Evolutionary conservation across 768 basidiomycete genomes (phyloP).

Genomic region (Pleurotus platypus): DNA sequence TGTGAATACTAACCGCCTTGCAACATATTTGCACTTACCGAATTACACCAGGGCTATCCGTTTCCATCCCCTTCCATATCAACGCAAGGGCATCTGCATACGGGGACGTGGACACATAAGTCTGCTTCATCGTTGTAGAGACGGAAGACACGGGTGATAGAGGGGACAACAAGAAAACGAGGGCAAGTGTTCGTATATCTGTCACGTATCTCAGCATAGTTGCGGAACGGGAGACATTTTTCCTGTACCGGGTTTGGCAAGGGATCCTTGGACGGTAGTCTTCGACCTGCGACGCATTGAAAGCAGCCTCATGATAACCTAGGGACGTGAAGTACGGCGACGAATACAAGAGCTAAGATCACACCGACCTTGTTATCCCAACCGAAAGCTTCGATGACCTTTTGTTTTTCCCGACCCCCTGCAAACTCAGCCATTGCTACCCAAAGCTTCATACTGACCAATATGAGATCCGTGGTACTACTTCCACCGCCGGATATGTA

Average conservation of each 20-base stretch:
- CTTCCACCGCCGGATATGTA: slow-evolving; percentile 47
- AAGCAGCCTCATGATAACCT: slow-evolving; percentile 67
- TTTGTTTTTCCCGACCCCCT: slow-evolving; percentile 60
- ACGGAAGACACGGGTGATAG: slow-evolving; percentile 46
- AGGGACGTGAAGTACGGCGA: slow-evolving; percentile 1
- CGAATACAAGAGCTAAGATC: background rate
- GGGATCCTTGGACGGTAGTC: slow-evolving; percentile 29
- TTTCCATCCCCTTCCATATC: slow-evolving; percentile 62
- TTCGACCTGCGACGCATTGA: slow-evolving; percentile 67
- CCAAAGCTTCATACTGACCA: slow-evolving; percentile 64
- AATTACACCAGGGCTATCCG: slow-evolving; percentile 12
- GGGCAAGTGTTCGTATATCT: slow-evolving; percentile 81
- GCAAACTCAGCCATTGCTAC: slow-evolving; percentile 59
- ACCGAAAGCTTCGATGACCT: slow-evolving; percentile 63
- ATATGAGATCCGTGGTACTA: slow-evolving; percentile 59
- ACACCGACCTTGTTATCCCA: slow-evolving; percentile 72
- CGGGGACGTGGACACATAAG: slow-evolving; percentile 57
- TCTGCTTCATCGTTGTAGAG: slow-evolving; percentile 50
- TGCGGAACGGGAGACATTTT: background rate
- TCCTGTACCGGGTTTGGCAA: slow-evolving; percentile 52
- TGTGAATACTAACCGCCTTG: background rate
- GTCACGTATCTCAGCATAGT: slow-evolving; percentile 2
- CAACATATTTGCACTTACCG: background rate
- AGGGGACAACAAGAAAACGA: slow-evolving; percentile 68
- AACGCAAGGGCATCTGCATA: slow-evolving; percentile 71